Evolutionary conservation across 2,329 filamentous ascomycete genomes (phyloP).

Genomic region (Stachybotrys chartarum): DNA sequence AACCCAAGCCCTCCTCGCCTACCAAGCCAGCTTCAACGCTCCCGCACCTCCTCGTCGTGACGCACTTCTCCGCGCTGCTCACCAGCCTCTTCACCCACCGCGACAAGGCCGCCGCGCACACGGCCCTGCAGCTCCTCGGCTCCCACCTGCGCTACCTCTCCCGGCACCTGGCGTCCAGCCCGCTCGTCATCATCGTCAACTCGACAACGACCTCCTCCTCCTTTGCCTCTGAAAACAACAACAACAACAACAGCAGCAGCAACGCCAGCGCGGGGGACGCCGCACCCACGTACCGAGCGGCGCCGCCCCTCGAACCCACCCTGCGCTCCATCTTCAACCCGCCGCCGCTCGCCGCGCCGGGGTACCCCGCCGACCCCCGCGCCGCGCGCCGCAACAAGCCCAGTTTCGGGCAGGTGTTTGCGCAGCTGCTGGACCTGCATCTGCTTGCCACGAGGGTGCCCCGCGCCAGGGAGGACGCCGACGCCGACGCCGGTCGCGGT

Average conservation of each 20-base stretch:
- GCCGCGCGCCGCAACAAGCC: conserved; percentile 33
- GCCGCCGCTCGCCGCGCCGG: conserved; percentile 12
- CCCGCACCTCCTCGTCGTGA: conserved; percentile 45
- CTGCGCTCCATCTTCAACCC: conserved; percentile 44
- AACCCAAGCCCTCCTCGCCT: not conserved
- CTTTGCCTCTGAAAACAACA: not conserved
- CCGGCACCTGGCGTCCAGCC: conserved; percentile 28
- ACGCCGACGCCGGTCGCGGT: conserved; percentile 10
- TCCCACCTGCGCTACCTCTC: conserved; percentile 38
- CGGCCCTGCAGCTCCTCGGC: conserved; percentile 38
- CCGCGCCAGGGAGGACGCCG: conserved; percentile 30
- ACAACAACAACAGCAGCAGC: not conserved
- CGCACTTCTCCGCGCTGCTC: conserved; percentile 46
- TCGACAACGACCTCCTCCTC: conserved; percentile 25
- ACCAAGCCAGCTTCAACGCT: conserved; percentile 1
- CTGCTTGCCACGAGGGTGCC: conserved; percentile 42
- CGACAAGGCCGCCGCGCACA: conserved; percentile 39
- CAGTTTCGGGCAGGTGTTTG: conserved; percentile 46
- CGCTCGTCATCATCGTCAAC: conserved; percentile 50
- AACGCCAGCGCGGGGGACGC: conserved; percentile 2
- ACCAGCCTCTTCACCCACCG: conserved; percentile 43
- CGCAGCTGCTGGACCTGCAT: conserved; percentile 47
- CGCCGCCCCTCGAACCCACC: conserved; percentile 30
- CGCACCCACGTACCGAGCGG: not conserved
- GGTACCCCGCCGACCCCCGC: conserved; percentile 9